Evolutionary conservation across 2,329 filamentous ascomycete species (phyloP).

Genomic region (Ophiocordyceps sinensis): DNA sequence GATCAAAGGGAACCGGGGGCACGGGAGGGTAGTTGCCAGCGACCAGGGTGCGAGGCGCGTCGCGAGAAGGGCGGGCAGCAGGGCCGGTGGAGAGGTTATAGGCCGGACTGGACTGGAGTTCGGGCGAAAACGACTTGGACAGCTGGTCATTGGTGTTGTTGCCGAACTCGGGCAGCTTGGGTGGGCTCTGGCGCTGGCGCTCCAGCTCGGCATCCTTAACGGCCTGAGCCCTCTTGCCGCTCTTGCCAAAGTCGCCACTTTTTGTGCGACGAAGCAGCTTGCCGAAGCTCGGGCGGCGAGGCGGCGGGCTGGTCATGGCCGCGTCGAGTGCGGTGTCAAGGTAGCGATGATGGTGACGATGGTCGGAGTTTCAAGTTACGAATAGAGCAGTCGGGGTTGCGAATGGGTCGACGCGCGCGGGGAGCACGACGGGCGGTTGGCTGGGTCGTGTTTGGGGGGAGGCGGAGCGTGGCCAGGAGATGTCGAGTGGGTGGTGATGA

Average conservation of each 20-base stretch:
- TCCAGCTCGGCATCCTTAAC: constrained; percentile 34
- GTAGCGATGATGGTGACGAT: background rate
- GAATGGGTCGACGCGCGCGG: too few relatives aligned
- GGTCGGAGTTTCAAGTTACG: background rate
- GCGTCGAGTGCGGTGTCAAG: background rate
- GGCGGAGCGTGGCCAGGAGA: too few relatives aligned
- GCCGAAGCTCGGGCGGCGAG: constrained; percentile 31
- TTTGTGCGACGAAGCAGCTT: constrained; percentile 54
- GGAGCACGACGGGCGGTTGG: too few relatives aligned
- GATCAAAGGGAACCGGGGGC: constrained; percentile 54
- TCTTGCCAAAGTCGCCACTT: constrained; percentile 48
- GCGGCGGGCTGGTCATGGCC: constrained; percentile 15
- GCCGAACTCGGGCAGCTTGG: constrained; percentile 38
- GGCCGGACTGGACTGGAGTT: constrained; percentile 45
- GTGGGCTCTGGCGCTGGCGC: constrained; percentile 34
- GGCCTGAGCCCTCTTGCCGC: constrained; percentile 44
- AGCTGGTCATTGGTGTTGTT: constrained; percentile 27
- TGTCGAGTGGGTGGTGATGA: too few relatives aligned
- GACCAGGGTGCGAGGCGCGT: constrained; percentile 26
- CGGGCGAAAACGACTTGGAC: constrained; percentile 31
- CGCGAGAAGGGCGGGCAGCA: constrained; percentile 36
- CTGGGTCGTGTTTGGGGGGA: too few relatives aligned
- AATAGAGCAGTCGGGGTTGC: background rate
- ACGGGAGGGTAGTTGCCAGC: constrained; percentile 29
- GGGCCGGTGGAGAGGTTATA: constrained; percentile 31